Evolutionary conservation across 116 monocot species (phyloP).

Genomic region (Zostera marina): DNA sequence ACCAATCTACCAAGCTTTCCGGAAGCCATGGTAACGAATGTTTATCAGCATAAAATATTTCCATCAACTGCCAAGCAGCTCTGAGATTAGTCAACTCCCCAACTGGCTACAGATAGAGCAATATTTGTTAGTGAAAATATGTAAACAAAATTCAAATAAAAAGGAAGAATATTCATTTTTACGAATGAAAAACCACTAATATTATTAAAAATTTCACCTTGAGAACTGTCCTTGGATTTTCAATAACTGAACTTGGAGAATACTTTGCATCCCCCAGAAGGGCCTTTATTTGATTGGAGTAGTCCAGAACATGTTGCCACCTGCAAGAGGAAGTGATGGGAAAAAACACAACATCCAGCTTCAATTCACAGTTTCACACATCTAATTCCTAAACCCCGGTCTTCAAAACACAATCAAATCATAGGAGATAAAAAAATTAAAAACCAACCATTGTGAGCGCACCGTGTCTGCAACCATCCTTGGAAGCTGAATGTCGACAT

Average conservation of each 20-base stretch:
- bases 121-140: neutral
- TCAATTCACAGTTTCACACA: neutral
- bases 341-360: neutral
- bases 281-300: constrained; percentile 45
- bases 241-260: constrained; percentile 25
- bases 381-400: neutral
- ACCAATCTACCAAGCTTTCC: constrained; percentile 85
- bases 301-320: constrained; percentile 72
- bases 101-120: neutral
- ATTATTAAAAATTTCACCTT: constrained; percentile 28
- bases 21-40: constrained; percentile 66
- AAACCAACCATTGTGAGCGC: neutral
- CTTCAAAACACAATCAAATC: neutral
- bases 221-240: constrained; percentile 44
- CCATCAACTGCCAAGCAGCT: constrained; percentile 4
- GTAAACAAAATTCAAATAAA: no score
- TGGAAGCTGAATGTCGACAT: constrained; percentile 3
- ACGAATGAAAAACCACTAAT: neutral
- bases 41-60: constrained; percentile 51
- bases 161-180: no score
- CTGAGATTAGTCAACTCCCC: constrained; percentile 1
- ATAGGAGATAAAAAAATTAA: no score
- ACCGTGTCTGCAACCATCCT: neutral
- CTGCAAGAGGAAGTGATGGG: constrained; percentile 18
- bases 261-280: constrained; percentile 34